A percentile compares a stretch with the other conserved stretches of the same genome.
Conservation (phyloP, 1,284 basidiomycete genomes). For the Bondarzewia mesenterica region DNA sequence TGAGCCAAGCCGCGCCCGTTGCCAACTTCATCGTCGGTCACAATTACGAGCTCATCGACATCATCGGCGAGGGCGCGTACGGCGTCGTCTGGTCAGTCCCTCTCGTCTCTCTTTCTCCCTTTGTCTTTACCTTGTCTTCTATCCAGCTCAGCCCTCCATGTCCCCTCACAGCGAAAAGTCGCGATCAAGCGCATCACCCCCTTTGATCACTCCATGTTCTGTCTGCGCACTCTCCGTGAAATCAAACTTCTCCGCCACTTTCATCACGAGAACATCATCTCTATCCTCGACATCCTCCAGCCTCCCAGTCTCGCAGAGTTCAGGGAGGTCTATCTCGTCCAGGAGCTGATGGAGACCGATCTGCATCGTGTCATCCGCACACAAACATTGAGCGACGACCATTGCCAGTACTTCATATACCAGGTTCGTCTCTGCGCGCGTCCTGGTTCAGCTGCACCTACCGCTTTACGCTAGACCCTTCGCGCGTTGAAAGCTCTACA, state of each 20-base stretch:
- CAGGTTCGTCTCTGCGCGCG: constrained; percentile 49
- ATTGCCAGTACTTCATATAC: constrained; percentile 94
- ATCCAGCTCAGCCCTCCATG: constrained; percentile 58
- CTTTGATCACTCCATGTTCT: constrained; percentile 87
- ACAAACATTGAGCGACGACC: constrained; percentile 81
- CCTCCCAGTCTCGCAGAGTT: constrained; percentile 58
- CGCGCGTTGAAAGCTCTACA: constrained; percentile 90
- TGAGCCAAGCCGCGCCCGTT: background rate
- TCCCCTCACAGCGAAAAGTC: constrained; percentile 56
- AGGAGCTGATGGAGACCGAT: constrained; percentile 90
- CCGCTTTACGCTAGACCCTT: constrained; percentile 50
- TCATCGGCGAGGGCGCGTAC: constrained; percentile 81
- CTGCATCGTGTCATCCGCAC: constrained; percentile 84
- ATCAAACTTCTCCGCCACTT: constrained; percentile 81
- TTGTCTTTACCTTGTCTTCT: background rate
- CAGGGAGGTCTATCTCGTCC: constrained; percentile 77
- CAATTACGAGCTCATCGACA: constrained; percentile 66
- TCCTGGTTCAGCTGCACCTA: background rate
- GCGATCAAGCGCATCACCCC: constrained; percentile 81
- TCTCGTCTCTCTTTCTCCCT: constrained; percentile 4
- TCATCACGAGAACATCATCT: constrained; percentile 76
- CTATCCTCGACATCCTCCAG: constrained; percentile 75
- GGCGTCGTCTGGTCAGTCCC: constrained; percentile 56
- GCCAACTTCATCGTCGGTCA: constrained; percentile 51
- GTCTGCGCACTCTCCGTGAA: constrained; percentile 78